A percentile compares a stretch with the other conserved stretches of the same genome.
These are phyloP conservation scores for Penicillium paneum DNA, from an alignment of 2,329 filamentous ascomycete species.

Conservation along the genomic window DNA sequence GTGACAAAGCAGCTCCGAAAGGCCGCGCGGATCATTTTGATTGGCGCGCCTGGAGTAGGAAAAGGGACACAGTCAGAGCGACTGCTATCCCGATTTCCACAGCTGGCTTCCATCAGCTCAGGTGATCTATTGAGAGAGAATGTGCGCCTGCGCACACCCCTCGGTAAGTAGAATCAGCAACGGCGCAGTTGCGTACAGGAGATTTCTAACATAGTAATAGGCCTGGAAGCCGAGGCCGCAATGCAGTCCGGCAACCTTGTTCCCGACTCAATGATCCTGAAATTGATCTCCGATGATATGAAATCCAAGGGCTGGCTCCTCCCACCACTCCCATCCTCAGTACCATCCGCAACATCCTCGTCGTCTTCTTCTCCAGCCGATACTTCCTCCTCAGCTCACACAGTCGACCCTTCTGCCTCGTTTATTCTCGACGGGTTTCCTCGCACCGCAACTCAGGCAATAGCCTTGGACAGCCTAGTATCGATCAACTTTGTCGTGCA, in stretches of 20 bases:
- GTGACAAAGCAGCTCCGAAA: conserved; percentile 59
- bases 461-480: conserved; percentile 71
- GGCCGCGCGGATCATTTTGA: conserved; percentile 88
- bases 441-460: conserved; percentile 76
- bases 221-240: conserved; percentile 82
- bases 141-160: conserved; percentile 80
- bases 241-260: conserved; percentile 91
- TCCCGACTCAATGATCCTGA: conserved; percentile 84
- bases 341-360: background rate
- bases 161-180: conserved; percentile 57
- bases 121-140: conserved; percentile 89
- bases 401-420: conserved; percentile 72
- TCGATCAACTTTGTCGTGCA: conserved; percentile 95
- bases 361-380: conserved; percentile 3
- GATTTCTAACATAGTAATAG: conserved; percentile 46
- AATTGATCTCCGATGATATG: conserved; percentile 87
- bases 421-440: conserved; percentile 97
- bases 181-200: background rate
- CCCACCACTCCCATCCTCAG: conserved; percentile 33
- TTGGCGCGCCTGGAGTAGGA: conserved; percentile 93
- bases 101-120: conserved; percentile 87
- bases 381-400: conserved; percentile 28
- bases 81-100: conserved; percentile 79
- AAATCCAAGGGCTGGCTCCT: conserved; percentile 79
- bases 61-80: conserved; percentile 96